Base-by-base conservation (phyloP, 768 basidiomycete genomes). In the Suillus weaverae region DNA sequence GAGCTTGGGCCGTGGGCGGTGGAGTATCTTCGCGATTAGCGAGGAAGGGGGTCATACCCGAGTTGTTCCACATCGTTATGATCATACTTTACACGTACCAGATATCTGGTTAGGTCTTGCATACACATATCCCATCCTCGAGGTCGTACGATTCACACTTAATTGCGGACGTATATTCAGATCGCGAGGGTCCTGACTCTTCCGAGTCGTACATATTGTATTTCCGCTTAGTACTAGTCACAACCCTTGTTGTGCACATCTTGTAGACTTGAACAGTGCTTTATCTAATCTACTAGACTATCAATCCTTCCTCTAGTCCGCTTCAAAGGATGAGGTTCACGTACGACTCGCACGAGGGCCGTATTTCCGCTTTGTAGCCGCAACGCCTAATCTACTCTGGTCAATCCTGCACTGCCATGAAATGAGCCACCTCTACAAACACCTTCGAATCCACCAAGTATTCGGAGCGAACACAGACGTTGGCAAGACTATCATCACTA, bases 391-490 rank as follows among this genome's bases (percentile, higher is more conserved):
- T 43, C 41, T 20, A 18, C 6, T 3, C 20, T 43, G 18, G 18
- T 43, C 41, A 18, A 43, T 43, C 18, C 41, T 43, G 41, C 18
- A n/a, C 22, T 48, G 61, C 39, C 20, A 64, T 65, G 68, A 68
- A 26, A 95, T 95, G 94, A 86, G 91, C 57, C 83, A 89, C 26
- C 88, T 99, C 53, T 96, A 91, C 81, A 89, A 86, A 71, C 84
- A 95, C 72, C 84, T 98, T 39, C 87, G 94, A 20, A 80, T 95
- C 36, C 92, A 95, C 75, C 94, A 97, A 74, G 81, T 98, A 65
- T 97, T 97, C 72, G 97, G 97, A 38, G 95, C 96, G 1, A 97
- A 97, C 77, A 99, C 97, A 2, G 89, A 95, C 76, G 95, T 98
- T 59, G 97, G 97, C 33, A 98, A 99, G 78, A 97, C 96, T 0